These are phyloP conservation scores for Tilletiaria anomala DNA, from an alignment of 1,284 basidiomycete genomes.

Conservation along the genomic window DNA sequence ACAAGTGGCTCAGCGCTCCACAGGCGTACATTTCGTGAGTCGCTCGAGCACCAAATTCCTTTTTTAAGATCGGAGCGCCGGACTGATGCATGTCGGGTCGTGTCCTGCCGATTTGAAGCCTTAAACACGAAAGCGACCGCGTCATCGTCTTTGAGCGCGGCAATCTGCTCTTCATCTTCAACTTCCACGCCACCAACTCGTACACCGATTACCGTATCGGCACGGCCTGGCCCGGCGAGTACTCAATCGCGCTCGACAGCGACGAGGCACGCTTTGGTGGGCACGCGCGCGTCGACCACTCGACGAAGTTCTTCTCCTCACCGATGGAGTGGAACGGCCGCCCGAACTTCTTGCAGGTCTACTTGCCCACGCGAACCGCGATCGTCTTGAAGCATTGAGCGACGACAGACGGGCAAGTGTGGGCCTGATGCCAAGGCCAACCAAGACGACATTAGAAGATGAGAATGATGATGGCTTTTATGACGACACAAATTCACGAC, in stretches of 20 bases:
- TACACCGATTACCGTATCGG: conserved; percentile 89
- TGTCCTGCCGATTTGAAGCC: too few relatives aligned
- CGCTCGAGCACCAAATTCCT: background rate
- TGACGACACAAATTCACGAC: too few relatives aligned
- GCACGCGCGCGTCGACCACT: conserved; percentile 59
- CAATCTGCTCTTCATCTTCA: conserved; percentile 84
- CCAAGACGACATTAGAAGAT: too few relatives aligned
- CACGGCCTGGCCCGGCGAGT: conserved; percentile 72
- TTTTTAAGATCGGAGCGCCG: too few relatives aligned
- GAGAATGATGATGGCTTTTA: too few relatives aligned
- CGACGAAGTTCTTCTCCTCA: conserved; percentile 60
- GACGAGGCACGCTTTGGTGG: conserved; percentile 71
- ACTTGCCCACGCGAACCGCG: conserved; percentile 35
- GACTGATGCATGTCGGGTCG: background rate
- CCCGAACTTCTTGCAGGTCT: conserved; percentile 52
- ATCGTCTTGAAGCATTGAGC: conserved; percentile 1
- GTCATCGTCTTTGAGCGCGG: conserved; percentile 85
- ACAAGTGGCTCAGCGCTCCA: conserved; percentile 68
- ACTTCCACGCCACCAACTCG: conserved; percentile 77
- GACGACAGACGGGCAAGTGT: too few relatives aligned
- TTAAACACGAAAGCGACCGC: conserved; percentile 61
- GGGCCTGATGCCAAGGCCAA: too few relatives aligned
- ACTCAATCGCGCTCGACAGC: conserved; percentile 62
- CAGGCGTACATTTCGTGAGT: conserved; percentile 46
- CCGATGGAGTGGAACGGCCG: conserved; percentile 80